Percentiles rank a stretch among this genome's conserved stretches.
Evolutionary conservation across 192 early-diverging fungal species (phyloP).

Genomic region (Podila epicladia): DNA sequence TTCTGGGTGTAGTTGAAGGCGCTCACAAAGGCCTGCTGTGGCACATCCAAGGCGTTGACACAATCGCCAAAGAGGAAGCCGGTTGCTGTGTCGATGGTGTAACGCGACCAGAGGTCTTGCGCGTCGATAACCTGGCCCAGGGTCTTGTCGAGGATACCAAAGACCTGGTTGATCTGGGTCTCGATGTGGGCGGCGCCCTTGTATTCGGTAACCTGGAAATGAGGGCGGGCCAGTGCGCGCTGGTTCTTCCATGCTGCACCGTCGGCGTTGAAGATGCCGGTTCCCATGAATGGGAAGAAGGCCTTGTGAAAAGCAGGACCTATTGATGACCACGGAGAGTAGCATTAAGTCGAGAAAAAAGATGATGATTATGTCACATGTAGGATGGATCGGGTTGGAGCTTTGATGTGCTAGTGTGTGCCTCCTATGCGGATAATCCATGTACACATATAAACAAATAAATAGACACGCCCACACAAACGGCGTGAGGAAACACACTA

Average conservation of each 20-base stretch:
- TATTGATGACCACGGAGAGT: not conserved
- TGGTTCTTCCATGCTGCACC: constrained; percentile 51
- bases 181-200: constrained; percentile 51
- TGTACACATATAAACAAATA: no score
- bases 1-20: constrained; percentile 52
- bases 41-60: constrained; percentile 35
- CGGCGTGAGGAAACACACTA: no score
- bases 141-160: constrained; percentile 37
- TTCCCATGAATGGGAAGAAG: constrained; percentile 51
- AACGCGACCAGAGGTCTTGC: constrained; percentile 50
- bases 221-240: constrained; percentile 47
- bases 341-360: not conserved
- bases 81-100: constrained; percentile 47
- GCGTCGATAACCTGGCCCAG: constrained; percentile 32
- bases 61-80: constrained; percentile 51
- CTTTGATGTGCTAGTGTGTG: no score
- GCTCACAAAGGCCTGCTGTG: constrained; percentile 37
- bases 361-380: not conserved
- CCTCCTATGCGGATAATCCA: no score
- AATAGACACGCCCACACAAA: no score
- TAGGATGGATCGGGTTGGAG: not conserved
- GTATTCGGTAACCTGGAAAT: constrained; percentile 52
- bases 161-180: constrained; percentile 51
- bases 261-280: constrained; percentile 50
- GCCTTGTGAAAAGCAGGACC: constrained; percentile 48